A percentile compares a stretch with the other conserved stretches of the same genome.
phyloP scores from a whole-genome alignment of 2,329 filamentous ascomycete genomes.

The Grosmannia penicillata region DNA sequence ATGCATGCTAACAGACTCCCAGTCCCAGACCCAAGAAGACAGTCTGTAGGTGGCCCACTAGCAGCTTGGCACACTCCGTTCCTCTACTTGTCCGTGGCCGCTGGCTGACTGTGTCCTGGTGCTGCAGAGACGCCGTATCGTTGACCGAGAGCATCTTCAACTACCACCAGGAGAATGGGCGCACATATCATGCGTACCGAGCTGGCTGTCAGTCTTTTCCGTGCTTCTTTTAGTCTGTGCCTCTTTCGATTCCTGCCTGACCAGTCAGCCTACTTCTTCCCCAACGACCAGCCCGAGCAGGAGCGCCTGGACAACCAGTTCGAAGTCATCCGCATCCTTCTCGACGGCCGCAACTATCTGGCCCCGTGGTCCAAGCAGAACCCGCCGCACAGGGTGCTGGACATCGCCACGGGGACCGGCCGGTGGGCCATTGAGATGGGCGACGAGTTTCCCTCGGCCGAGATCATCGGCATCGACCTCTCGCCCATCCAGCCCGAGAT shows the following conservation, averaged over 20 bases:
- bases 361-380: conserved; percentile 15
- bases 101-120: neutral
- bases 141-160: conserved; percentile 17
- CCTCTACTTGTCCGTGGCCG: neutral
- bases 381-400: conserved; percentile 17
- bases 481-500: conserved; percentile 51
- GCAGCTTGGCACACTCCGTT: neutral
- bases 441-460: conserved; percentile 41
- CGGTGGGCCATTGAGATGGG: conserved; percentile 58
- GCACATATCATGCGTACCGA: conserved; percentile 18
- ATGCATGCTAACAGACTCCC: too few species aligned
- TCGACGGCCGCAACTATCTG: conserved; percentile 17
- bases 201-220: conserved; percentile 15
- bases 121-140: conserved; percentile 14
- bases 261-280: conserved; percentile 18
- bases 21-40: too few species aligned
- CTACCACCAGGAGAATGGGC: conserved; percentile 16
- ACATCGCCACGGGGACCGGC: conserved; percentile 34
- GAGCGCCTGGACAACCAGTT: conserved; percentile 18
- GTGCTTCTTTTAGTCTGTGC: neutral
- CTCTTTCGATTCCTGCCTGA: neutral
- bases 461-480: conserved; percentile 49
- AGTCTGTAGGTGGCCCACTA: neutral
- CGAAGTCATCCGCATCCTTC: conserved; percentile 15
- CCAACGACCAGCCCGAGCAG: conserved; percentile 18